Percentiles rank a stretch among this genome's conserved stretches.
These are phyloP conservation scores for Aspergillus biplanus DNA, from an alignment of 495 filamentous ascomycete genomes.

Conservation along the genomic window DNA sequence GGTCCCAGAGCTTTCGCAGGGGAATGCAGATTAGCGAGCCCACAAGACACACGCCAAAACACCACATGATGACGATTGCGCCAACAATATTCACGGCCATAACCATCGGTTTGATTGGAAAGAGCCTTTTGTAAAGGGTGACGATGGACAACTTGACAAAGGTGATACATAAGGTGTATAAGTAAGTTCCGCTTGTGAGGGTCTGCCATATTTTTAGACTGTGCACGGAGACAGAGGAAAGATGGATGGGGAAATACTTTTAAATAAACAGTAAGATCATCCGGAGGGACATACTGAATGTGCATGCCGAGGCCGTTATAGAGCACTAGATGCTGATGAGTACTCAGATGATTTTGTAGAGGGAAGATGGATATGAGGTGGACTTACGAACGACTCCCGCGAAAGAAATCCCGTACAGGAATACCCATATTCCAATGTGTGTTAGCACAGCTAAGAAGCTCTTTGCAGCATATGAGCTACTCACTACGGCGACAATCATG, in stretches of 20 bases:
- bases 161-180: too few species aligned
- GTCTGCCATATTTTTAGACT: too few species aligned
- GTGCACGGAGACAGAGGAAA: too few species aligned
- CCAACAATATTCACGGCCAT: conserved; percentile 31
- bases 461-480: neutral
- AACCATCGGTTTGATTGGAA: conserved; percentile 28
- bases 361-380: neutral
- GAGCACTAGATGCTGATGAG: conserved; percentile 10
- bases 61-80: conserved; percentile 39
- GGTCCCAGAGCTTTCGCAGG: conserved; percentile 36
- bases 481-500: conserved; percentile 20
- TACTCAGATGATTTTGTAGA: neutral
- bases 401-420: conserved; percentile 19
- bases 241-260: conserved; percentile 10
- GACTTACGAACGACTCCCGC: conserved; percentile 24
- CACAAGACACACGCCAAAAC: conserved; percentile 34
- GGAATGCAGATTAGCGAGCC: conserved; percentile 43
- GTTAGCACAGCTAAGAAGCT: neutral
- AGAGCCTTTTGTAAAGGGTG: too few species aligned
- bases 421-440: conserved; percentile 8
- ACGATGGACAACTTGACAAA: too few species aligned
- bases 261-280: conserved; percentile 17
- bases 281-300: conserved; percentile 11
- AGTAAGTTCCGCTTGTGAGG: too few species aligned
- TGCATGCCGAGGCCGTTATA: conserved; percentile 25